phyloP scores from a whole-genome alignment of 768 basidiomycete species.

The Macrolepiota dolichaula region DNA sequence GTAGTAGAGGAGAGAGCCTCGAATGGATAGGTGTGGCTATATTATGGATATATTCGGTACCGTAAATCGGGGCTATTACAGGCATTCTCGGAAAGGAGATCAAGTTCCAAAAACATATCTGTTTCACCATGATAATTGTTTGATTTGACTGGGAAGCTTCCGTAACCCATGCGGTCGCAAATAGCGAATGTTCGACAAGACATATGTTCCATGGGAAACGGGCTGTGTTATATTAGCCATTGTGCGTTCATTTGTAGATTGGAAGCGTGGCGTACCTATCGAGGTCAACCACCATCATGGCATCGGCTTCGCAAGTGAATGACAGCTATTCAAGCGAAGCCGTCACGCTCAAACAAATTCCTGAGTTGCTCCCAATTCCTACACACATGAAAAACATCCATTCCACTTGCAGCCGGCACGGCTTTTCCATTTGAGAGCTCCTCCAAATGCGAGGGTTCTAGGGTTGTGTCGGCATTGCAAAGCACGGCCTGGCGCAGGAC shows the following conservation, averaged over 20 bases:
- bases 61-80: constrained; percentile 3
- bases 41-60: not conserved
- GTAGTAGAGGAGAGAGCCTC: not conserved
- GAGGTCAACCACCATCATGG: not conserved
- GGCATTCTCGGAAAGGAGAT: not conserved
- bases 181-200: not conserved
- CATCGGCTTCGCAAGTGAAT: not conserved
- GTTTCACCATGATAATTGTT: not conserved
- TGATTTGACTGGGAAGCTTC: not conserved
- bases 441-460: constrained; percentile 11
- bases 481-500: constrained; percentile 14
- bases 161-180: not conserved
- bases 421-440: not conserved
- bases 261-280: not conserved
- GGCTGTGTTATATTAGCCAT: constrained; percentile 2
- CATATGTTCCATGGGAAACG: constrained; percentile 6
- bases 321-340: not conserved
- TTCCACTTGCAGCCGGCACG: constrained; percentile 9
- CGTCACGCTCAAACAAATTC: constrained; percentile 6
- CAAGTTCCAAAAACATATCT: not conserved
- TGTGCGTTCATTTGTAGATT: not conserved
- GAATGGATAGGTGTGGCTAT: not conserved
- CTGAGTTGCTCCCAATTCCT: constrained; percentile 15
- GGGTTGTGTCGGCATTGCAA: constrained; percentile 13
- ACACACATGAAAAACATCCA: constrained; percentile 13